phyloP scores from a whole-genome alignment of 75 land plant genomes.

The Larix kaempferi region DNA sequence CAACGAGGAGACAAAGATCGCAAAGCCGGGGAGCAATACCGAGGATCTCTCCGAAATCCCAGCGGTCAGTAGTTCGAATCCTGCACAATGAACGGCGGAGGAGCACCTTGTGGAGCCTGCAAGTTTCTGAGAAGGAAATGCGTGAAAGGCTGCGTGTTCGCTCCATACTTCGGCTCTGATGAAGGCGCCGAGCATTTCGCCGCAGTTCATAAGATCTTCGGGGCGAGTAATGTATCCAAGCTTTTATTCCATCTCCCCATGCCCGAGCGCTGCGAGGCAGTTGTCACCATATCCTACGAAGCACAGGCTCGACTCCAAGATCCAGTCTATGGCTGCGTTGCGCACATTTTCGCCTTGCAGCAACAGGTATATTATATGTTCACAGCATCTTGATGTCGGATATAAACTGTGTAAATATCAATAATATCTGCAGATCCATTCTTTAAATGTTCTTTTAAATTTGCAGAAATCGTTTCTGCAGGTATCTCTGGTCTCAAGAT shows the following conservation, averaged over 20 bases:
- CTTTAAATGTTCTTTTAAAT: too few species aligned
- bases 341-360: slow-evolving; percentile 83
- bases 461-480: background rate
- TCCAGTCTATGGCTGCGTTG: slow-evolving; percentile 95
- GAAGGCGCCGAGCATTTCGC: slow-evolving; percentile 95
- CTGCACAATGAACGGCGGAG: background rate
- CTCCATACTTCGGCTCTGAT: slow-evolving; percentile 89
- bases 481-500: background rate
- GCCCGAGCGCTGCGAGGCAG: slow-evolving; percentile 84
- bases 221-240: slow-evolving; percentile 95
- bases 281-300: slow-evolving; percentile 87
- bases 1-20: too few species aligned
- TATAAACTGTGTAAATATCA: slow-evolving; percentile 74
- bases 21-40: too few species aligned
- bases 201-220: slow-evolving; percentile 96
- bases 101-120: slow-evolving; percentile 45
- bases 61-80: too few species aligned
- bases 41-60: too few species aligned
- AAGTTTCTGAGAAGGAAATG: slow-evolving; percentile 70
- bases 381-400: slow-evolving; percentile 71
- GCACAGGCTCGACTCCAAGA: slow-evolving; percentile 88
- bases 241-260: slow-evolving; percentile 70
- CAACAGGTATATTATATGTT: slow-evolving; percentile 61
- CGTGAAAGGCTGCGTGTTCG: slow-evolving; percentile 83
- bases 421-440: slow-evolving; percentile 62